These are phyloP conservation scores for Fonsecaea pedrosoi DNA, from an alignment of 2,329 filamentous ascomycete genomes.

Conservation along the genomic window DNA sequence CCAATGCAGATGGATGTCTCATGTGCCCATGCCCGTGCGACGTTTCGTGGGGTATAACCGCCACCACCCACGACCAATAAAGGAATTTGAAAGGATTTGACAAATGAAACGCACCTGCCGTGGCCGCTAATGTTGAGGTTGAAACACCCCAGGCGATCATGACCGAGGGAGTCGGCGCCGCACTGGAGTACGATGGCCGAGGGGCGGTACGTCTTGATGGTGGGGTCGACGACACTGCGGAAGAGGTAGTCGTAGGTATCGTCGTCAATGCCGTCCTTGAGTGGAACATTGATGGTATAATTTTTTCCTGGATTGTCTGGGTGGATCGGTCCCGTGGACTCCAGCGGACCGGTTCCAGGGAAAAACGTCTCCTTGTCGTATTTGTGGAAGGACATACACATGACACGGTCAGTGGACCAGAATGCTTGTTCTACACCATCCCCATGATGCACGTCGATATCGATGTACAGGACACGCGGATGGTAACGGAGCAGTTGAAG, in stretches of 20 bases:
- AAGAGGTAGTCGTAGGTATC: conserved; percentile 87
- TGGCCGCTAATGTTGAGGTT: conserved; percentile 96
- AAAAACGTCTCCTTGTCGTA: conserved; percentile 87
- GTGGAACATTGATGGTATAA: conserved; percentile 86
- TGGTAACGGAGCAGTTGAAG: conserved; percentile 83
- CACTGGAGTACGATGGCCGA: conserved; percentile 93
- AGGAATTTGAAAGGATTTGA: conserved; percentile 80
- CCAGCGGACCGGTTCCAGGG: conserved; percentile 85
- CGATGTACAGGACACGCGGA: conserved; percentile 89
- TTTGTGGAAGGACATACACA: conserved; percentile 96
- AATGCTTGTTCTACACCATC: conserved; percentile 92
- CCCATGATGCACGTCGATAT: conserved; percentile 91
- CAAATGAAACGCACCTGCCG: conserved; percentile 86
- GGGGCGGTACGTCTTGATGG: conserved; percentile 83
- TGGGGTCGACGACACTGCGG: conserved; percentile 76
- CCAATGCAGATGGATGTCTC: conserved; percentile 91
- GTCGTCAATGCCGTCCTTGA: conserved; percentile 90
- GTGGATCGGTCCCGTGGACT: conserved; percentile 82
- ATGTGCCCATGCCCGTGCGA: conserved; percentile 94
- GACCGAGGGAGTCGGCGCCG: conserved; percentile 91
- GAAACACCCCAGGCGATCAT: conserved; percentile 91
- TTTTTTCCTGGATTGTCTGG: conserved; percentile 86
- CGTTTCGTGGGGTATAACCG: conserved; percentile 95
- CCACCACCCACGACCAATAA: conserved; percentile 92
- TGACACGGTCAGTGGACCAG: conserved; percentile 85